Evolutionary conservation across 2,329 filamentous ascomycete genomes (phyloP).

Genomic region (Pseudonectria buxi): DNA sequence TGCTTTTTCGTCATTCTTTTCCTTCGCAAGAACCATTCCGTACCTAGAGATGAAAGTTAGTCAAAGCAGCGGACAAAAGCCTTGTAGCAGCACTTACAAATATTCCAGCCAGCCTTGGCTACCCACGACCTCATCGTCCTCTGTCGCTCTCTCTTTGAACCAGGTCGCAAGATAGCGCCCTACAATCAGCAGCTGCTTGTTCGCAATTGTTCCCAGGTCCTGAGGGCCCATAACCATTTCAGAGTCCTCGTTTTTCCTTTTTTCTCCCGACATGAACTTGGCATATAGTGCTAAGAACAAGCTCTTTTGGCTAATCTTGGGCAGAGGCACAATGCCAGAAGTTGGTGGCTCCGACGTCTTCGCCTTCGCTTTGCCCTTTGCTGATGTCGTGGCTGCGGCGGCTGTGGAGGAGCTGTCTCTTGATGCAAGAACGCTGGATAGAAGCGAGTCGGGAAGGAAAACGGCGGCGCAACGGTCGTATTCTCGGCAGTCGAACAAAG

Average conservation of each 20-base stretch:
- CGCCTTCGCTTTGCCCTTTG: constrained; percentile 57
- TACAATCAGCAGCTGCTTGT: constrained; percentile 75
- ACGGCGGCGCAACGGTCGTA: constrained; percentile 89
- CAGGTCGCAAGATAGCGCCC: constrained; percentile 72
- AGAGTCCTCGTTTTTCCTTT: constrained; percentile 90
- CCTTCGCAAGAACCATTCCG: constrained; percentile 81
- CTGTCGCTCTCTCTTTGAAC: constrained; percentile 60
- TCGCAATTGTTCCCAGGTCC: constrained; percentile 75
- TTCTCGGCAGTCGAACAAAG: constrained; percentile 91
- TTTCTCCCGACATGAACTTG: constrained; percentile 88
- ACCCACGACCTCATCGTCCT: constrained; percentile 51
- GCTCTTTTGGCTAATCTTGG: constrained; percentile 76
- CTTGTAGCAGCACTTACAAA: constrained; percentile 38
- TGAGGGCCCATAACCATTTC: constrained; percentile 96
- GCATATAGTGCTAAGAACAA: constrained; percentile 89
- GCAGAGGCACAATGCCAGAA: constrained; percentile 30
- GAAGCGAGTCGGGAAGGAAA: constrained; percentile 73
- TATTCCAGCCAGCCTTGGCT: constrained; percentile 94
- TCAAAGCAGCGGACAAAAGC: neutral
- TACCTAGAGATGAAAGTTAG: constrained; percentile 45
- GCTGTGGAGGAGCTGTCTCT: constrained; percentile 28
- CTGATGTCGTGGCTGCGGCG: constrained; percentile 26
- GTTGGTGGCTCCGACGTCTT: constrained; percentile 18
- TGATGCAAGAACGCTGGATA: constrained; percentile 57
- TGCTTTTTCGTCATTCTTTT: constrained; percentile 81